These are phyloP conservation scores for Beverwykella pulmonaria DNA, from an alignment of 495 filamentous ascomycete species.

Conservation along the genomic window DNA sequence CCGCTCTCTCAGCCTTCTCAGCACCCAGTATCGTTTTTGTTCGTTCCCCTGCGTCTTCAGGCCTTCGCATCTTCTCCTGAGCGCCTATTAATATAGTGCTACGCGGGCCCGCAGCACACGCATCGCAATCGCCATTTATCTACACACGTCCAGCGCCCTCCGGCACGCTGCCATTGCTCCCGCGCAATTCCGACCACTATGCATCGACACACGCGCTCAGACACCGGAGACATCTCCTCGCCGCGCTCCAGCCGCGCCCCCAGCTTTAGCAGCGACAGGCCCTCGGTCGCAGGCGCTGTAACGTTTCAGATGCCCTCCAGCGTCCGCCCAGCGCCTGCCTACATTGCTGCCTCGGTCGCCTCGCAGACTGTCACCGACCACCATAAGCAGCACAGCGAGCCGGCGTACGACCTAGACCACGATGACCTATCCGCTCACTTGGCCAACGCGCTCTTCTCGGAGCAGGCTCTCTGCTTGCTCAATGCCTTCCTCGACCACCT, in stretches of 20 bases:
- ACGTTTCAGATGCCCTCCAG: conserved; percentile 64
- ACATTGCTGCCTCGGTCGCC: conserved; percentile 86
- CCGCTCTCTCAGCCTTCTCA: neutral
- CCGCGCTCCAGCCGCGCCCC: conserved; percentile 36
- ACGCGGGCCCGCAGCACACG: conserved; percentile 1
- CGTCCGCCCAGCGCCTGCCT: conserved; percentile 79
- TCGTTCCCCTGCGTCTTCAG: neutral
- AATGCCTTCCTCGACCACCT: conserved; percentile 95
- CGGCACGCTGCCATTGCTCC: neutral
- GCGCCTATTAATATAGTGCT: neutral
- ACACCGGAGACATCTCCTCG: conserved; percentile 43
- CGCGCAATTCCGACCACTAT: conserved; percentile 21
- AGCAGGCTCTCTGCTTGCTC: conserved; percentile 73
- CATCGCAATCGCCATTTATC: neutral
- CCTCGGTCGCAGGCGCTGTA: conserved; percentile 46
- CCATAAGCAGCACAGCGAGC: conserved; percentile 68
- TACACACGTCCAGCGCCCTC: neutral
- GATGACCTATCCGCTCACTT: conserved; percentile 63
- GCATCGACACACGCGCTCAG: conserved; percentile 53
- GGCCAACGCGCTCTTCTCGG: conserved; percentile 73
- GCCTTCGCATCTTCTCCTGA: neutral
- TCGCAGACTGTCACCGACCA: conserved; percentile 90
- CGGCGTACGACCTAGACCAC: conserved; percentile 62
- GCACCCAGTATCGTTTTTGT: neutral
- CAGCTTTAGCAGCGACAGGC: conserved; percentile 45